Conservation (phyloP, 1,139 yeast genomes). For the Geotrichum aggregatum region DNA sequence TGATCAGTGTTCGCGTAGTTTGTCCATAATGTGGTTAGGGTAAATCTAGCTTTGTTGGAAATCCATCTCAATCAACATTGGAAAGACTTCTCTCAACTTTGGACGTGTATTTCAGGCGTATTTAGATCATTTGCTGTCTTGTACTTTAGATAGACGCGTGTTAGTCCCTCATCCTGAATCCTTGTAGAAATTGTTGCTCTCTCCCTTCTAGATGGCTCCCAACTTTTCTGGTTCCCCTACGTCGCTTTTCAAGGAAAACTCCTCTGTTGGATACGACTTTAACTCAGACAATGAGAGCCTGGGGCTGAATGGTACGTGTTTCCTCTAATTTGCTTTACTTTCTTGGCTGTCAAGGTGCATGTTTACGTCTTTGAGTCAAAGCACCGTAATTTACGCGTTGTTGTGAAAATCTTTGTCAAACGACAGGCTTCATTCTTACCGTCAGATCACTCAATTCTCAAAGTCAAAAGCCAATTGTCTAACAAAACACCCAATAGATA, state of each 20-base stretch:
- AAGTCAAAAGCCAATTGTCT: neutral
- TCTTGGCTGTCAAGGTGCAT: neutral
- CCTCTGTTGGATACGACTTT: constrained; percentile 7
- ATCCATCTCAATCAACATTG: too few species aligned
- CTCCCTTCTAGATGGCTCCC: neutral
- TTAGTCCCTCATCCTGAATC: too few species aligned
- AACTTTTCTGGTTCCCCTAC: constrained; percentile 2
- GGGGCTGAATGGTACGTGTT: constrained; percentile 7
- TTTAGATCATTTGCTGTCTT: too few species aligned
- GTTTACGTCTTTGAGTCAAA: neutral
- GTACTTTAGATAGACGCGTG: too few species aligned
- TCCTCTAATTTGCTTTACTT: neutral
- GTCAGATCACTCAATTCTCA: neutral
- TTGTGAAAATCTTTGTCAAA: constrained; percentile 1
- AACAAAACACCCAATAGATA: neutral
- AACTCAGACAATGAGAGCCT: constrained; percentile 10
- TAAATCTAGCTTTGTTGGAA: too few species aligned
- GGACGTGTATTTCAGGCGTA: too few species aligned
- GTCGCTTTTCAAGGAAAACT: constrained; percentile 8
- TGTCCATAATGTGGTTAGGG: too few species aligned
- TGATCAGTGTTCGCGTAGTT: too few species aligned
- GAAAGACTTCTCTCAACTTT: too few species aligned
- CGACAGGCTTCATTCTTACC: constrained; percentile 7
- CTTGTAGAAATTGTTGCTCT: too few species aligned
- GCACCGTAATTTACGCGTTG: constrained; percentile 8